These are phyloP conservation scores for Cryptosporidium meleagridis DNA, from an alignment of 169 alveolate species.

Conservation along the genomic window DNA sequence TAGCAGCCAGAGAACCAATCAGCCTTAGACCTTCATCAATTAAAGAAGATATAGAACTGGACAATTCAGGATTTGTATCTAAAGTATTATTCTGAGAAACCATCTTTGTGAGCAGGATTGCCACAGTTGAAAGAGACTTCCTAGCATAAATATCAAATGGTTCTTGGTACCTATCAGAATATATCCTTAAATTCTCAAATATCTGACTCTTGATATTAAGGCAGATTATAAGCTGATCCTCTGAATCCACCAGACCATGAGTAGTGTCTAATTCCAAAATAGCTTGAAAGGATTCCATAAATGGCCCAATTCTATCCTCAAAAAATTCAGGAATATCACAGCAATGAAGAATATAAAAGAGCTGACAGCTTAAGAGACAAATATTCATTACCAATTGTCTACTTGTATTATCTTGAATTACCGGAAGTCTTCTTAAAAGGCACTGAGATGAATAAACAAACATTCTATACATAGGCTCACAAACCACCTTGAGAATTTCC, in stretches of 20 bases:
- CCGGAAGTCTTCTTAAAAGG: conserved; percentile 25
- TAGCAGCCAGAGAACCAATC: conserved; percentile 59
- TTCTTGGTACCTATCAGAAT: conserved; percentile 71
- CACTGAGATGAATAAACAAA: conserved; percentile 62
- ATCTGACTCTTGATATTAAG: conserved; percentile 53
- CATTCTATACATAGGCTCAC: conserved; percentile 66
- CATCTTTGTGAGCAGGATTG: conserved; percentile 42
- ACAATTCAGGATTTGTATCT: conserved; percentile 22
- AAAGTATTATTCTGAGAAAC: neutral
- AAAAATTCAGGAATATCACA: conserved; percentile 73
- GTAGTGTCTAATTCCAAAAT: conserved; percentile 44
- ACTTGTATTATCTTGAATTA: conserved; percentile 1
- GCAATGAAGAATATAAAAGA: conserved; percentile 71
- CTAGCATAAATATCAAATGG: conserved; percentile 68
- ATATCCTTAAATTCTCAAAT: conserved; percentile 53
- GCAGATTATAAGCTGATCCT: conserved; percentile 2
- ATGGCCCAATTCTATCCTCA: conserved; percentile 45
- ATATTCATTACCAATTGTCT: conserved; percentile 22
- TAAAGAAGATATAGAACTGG: conserved; percentile 27
- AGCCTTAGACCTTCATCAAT: conserved; percentile 62
- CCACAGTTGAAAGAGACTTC: conserved; percentile 62
- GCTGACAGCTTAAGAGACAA: conserved; percentile 46
- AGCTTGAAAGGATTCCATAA: conserved; percentile 64
- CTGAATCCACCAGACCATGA: conserved; percentile 15
- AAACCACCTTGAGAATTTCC: conserved; percentile 38